Conservation (phyloP, 1,284 basidiomycete genomes). For the Afroboletus lepidellus region DNA sequence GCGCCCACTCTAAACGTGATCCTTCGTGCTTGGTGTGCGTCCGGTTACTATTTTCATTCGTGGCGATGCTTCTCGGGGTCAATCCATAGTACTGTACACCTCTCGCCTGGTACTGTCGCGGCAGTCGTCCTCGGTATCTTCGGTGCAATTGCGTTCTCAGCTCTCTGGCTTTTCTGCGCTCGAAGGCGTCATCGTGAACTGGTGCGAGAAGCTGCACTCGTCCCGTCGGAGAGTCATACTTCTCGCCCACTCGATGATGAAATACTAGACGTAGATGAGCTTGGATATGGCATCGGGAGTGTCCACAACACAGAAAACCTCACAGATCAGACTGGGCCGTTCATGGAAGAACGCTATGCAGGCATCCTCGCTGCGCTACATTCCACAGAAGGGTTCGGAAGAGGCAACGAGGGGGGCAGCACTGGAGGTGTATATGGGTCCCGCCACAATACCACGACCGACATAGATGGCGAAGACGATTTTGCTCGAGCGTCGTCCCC, state of each 20-base stretch:
- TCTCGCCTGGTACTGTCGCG: slow-evolving; percentile 27
- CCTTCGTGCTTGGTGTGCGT: slow-evolving; percentile 3
- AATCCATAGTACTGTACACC: slow-evolving; percentile 9
- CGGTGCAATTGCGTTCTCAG: slow-evolving; percentile 26
- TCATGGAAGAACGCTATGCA: slow-evolving; percentile 30
- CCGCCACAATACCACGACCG: slow-evolving; percentile 11
- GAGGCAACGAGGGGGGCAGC: slow-evolving; percentile 22
- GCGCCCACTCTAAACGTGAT: slow-evolving; percentile 6
- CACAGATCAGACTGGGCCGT: neutral
- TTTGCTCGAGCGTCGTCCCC: slow-evolving; percentile 24
- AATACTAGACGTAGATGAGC: slow-evolving; percentile 16
- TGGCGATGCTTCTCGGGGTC: slow-evolving; percentile 7
- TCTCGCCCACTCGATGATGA: slow-evolving; percentile 26
- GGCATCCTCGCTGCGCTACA: slow-evolving; percentile 28
- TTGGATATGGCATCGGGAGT: slow-evolving; percentile 2
- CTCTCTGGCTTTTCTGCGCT: slow-evolving; percentile 34
- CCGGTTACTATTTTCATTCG: slow-evolving; percentile 2
- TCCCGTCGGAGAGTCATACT: slow-evolving; percentile 7
- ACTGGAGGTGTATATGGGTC: slow-evolving; percentile 33
- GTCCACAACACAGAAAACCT: neutral
- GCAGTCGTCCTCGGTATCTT: slow-evolving; percentile 27
- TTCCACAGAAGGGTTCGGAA: slow-evolving; percentile 13
- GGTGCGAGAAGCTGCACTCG: slow-evolving; percentile 15
- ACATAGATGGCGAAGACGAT: slow-evolving; percentile 9
- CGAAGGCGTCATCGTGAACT: slow-evolving; percentile 29